Evolutionary conservation across 495 filamentous ascomycete genomes (phyloP).

Genomic region (Trichodelitschia bisporula): DNA sequence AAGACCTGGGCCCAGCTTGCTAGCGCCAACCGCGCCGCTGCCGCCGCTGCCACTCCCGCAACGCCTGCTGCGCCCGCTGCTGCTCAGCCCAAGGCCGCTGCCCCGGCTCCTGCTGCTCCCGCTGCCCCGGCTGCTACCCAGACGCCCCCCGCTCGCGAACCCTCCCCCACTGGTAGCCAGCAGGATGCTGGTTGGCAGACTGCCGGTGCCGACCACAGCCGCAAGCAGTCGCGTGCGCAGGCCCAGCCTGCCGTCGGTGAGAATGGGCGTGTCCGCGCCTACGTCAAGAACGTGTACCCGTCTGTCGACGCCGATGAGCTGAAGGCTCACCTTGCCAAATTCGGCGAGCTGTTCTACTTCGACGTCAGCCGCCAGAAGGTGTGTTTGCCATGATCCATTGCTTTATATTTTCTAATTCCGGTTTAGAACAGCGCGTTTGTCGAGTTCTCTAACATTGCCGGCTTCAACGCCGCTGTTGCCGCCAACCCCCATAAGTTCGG

Average conservation of each 20-base stretch:
- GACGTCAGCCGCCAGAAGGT: conserved; percentile 85
- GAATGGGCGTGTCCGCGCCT: conserved; percentile 32
- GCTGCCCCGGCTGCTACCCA: conserved; percentile 15
- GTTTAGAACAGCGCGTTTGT: conserved; percentile 84
- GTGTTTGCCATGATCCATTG: conserved; percentile 16
- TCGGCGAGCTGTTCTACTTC: conserved; percentile 62
- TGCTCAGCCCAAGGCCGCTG: conserved; percentile 7
- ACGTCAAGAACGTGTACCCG: conserved; percentile 83
- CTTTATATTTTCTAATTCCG: conserved; percentile 2
- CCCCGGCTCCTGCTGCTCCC: conserved; percentile 5
- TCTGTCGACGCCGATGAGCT: conserved; percentile 50
- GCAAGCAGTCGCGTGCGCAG: conserved; percentile 43
- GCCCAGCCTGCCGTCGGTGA: conserved; percentile 17
- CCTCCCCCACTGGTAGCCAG: conserved; percentile 17
- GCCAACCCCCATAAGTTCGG: conserved; percentile 72
- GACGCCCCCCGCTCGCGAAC: conserved; percentile 19
- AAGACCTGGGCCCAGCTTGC: conserved; percentile 85
- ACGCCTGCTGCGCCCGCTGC: conserved; percentile 7
- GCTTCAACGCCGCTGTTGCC: conserved; percentile 54
- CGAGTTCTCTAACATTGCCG: conserved; percentile 59
- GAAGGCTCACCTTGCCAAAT: conserved; percentile 34
- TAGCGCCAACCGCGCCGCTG: conserved; percentile 22
- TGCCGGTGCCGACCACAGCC: conserved; percentile 49
- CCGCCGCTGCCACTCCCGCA: conserved; percentile 18
- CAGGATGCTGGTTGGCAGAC: conserved; percentile 52